Evolutionary conservation across 2,329 filamentous ascomycete species (phyloP), one percentile per base, ranked within the genome.

Genomic region (Fusarium oligoseptatum): DNA sequence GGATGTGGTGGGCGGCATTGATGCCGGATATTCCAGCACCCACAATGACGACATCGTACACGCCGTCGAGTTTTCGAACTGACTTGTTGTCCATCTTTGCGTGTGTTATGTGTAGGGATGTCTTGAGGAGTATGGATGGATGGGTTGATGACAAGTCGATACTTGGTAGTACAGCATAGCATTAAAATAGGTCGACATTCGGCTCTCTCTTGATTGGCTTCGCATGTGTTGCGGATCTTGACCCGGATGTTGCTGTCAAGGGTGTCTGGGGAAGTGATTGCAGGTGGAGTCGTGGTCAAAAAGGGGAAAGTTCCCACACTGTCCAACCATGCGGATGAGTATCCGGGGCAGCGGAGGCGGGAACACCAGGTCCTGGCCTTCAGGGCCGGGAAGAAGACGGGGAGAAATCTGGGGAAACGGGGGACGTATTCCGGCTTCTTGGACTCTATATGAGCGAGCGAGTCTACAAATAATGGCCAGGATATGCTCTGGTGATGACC

Each of bases 21-120:
- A 95, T 92, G 63, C 93, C 93, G 14, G 92, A 92, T 65, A 95
- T 89, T n/a, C 93, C 93, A 2, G 92, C 92, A n/a, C 93, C 93
- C 65, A 95, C 83, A 74, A 95, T 89, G 76, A 94, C 80, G 24
- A 90, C 81, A 76, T 92, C 90, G 12, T 45, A 45, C 12, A 45
- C 20, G 20, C 12, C 41, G 2, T 24, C 41, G 12, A 45, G 22
- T 45, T 45, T 20, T 14, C 7, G 41, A 9, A 20, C 20, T 45
- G 41, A 45, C 41, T 45, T 45, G 20, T 20, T 24, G 41, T 45
- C 4, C 41, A 45, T 41, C 17, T 41, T 45, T 45, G 11, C 12
- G 7, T 24, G 7, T 8, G 41, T 24, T 12, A 45, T 24, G 20
- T 6, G 20, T 24, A 24, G 12, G 20, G 41, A 14, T 45, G 41